phyloP scores from a whole-genome alignment of 139 green algal species.

The Chlorella sp. region DNA sequence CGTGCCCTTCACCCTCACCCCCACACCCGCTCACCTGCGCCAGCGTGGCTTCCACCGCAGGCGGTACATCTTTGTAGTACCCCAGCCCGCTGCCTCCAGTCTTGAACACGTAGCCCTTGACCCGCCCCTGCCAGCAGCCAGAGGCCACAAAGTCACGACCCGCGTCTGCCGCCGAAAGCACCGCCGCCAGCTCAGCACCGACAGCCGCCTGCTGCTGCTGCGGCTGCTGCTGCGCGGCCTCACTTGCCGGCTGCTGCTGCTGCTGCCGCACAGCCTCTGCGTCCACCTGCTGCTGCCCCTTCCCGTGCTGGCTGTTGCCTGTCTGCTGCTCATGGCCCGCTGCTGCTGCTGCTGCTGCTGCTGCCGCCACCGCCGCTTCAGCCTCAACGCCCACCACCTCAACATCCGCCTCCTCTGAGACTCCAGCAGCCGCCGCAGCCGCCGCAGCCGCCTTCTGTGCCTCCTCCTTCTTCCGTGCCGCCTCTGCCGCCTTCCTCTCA shows the following conservation, averaged over 20 bases:
- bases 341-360: neutral
- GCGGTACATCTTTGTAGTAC: slow-evolving; percentile 22
- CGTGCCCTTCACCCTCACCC: neutral
- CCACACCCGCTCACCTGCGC: neutral
- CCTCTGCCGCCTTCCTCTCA: neutral
- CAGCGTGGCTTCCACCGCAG: neutral
- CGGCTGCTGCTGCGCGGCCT: neutral
- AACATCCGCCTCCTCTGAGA: neutral
- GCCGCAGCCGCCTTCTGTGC: neutral
- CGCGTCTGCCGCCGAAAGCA: neutral
- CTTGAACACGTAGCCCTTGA: slow-evolving; percentile 41
- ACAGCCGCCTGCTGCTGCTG: neutral
- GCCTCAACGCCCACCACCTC: neutral
- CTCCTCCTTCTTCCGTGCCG: neutral
- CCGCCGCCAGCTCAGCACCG: neutral
- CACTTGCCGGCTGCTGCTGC: neutral
- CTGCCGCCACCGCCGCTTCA: neutral
- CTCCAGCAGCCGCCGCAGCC: neutral
- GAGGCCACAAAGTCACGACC: neutral
- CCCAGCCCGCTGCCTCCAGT: slow-evolving; percentile 19
- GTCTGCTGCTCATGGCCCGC: neutral
- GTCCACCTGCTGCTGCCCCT: neutral
- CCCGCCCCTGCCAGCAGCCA: slow-evolving; percentile 2
- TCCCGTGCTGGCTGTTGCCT: neutral
- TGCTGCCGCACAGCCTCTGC: neutral